Base-by-base conservation (phyloP, 2,329 filamentous ascomycete genomes). In the Ceratocystis albifundus region DNA sequence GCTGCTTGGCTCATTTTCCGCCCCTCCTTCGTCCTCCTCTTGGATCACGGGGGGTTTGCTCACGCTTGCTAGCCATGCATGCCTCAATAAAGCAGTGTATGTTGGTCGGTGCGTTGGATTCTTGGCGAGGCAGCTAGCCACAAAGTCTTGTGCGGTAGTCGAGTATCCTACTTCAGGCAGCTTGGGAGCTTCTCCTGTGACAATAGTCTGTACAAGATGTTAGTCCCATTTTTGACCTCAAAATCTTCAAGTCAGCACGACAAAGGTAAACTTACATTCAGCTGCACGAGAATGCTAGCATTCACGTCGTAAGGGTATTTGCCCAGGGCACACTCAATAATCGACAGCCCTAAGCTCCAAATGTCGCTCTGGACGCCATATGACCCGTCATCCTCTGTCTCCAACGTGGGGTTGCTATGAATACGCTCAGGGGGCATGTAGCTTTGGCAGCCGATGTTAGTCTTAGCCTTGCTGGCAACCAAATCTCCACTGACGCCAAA, bases 371-470 rank as follows among this genome's bases (percentile, higher is more conserved):
- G 94, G 48, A 99, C 94, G 74, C 90, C 96, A 76, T 99, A 99
- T 1, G 93, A 96, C 66, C 93, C 93, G 68, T 87, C 88, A 25
- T 48, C 66, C 17, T 57, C 36, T 4, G 84, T 80, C 66, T 83
- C 82, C 72, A 91, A 85, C 25, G 88, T 88, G 66, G 53, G 12
- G 10, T 45, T 46, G 25, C 62, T 65, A 20, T 67, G 90, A 72
- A 99, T 99, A 70, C 94, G 82, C 76, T 99, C 94, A 0, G 94
- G 94, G 0, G 94, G 94, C 94, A 99, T 99, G 77, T 99, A 99
- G 73, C 92, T 96, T 77, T 99, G 94, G 73, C 94, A 99, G 48
- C 94, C 94, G 72, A 99, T 99, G 74, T 99, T 99, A 32, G 94
- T 99, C 77, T 95, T 96, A 64, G 94, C 94, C 72, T 97, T 97